These are phyloP conservation scores for Flueggea neowawraea DNA, from an alignment of 441 rosid species.

Conservation along the genomic window DNA sequence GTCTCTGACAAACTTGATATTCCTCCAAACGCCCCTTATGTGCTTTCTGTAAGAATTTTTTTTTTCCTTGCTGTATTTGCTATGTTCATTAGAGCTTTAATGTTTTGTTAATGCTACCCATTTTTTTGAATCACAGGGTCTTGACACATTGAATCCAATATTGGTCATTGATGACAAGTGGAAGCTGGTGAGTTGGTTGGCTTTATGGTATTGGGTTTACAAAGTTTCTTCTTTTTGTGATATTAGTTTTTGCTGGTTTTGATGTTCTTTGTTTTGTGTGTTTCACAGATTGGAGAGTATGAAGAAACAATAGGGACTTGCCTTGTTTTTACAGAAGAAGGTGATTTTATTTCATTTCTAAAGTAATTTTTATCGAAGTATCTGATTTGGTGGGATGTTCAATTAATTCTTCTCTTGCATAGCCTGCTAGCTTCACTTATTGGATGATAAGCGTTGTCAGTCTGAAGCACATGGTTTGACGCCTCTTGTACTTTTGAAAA, in stretches of 20 bases:
- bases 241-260: neutral
- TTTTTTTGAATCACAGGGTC: slow-evolving; percentile 37
- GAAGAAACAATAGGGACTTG: slow-evolving; percentile 65
- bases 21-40: slow-evolving; percentile 48
- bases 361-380: neutral
- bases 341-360: slow-evolving; percentile 17
- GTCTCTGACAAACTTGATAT: slow-evolving; percentile 36
- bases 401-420: neutral
- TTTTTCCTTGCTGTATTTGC: neutral
- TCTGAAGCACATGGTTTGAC: too few relatives aligned
- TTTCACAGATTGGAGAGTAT: slow-evolving; percentile 54
- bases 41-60: slow-evolving; percentile 28
- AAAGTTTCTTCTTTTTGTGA: neutral
- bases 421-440: too few relatives aligned
- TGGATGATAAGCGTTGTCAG: too few relatives aligned
- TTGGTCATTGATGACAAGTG: slow-evolving; percentile 44
- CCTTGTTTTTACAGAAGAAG: slow-evolving; percentile 48
- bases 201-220: neutral
- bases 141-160: slow-evolving; percentile 49
- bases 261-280: neutral
- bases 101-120: neutral
- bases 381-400: neutral
- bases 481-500: too few relatives aligned
- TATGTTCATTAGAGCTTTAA: neutral
- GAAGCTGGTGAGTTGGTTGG: slow-evolving; percentile 46